These are phyloP conservation scores for Penicillium bialowiezense DNA, from an alignment of 495 filamentous ascomycete genomes.

Conservation along the genomic window DNA sequence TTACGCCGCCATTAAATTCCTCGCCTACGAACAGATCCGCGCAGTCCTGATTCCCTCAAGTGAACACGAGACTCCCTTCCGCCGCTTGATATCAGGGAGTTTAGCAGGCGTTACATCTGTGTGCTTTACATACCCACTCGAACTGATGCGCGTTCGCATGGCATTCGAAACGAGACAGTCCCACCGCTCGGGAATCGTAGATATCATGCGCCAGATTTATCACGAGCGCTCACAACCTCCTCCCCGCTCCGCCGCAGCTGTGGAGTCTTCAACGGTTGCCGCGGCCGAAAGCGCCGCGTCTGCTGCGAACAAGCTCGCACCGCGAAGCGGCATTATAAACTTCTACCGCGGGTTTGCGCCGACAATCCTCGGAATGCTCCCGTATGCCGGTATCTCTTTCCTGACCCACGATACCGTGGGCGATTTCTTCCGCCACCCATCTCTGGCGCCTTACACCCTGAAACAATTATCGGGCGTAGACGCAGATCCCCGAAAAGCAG, in stretches of 20 bases:
- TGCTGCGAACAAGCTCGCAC: conserved; percentile 43
- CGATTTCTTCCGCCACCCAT: conserved; percentile 70
- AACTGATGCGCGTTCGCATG: conserved; percentile 86
- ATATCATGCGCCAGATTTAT: conserved; percentile 82
- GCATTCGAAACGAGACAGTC: conserved; percentile 85
- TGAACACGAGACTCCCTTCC: conserved; percentile 74
- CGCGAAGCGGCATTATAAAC: conserved; percentile 70
- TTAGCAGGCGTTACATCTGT: conserved; percentile 86
- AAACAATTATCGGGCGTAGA: conserved; percentile 37
- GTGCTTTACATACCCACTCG: conserved; percentile 92
- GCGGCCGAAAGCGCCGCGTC: conserved; percentile 36
- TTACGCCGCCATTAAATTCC: conserved; percentile 95
- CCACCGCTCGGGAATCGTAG: conserved; percentile 59
- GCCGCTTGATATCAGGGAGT: conserved; percentile 74
- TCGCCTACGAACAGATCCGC: conserved; percentile 95
- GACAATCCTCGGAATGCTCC: conserved; percentile 89
- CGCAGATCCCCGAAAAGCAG: conserved; percentile 22
- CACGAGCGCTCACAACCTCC: conserved; percentile 55
- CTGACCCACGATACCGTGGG: conserved; percentile 86
- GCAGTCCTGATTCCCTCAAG: conserved; percentile 64
- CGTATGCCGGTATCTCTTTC: conserved; percentile 97
- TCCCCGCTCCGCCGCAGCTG: conserved; percentile 18
- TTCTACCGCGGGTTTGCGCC: conserved; percentile 94
- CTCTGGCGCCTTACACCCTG: conserved; percentile 61
- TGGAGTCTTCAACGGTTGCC: conserved; percentile 26